Evolutionary conservation across 164 flowering plant species (phyloP).

Genomic region (Paratinospora sagittata): DNA sequence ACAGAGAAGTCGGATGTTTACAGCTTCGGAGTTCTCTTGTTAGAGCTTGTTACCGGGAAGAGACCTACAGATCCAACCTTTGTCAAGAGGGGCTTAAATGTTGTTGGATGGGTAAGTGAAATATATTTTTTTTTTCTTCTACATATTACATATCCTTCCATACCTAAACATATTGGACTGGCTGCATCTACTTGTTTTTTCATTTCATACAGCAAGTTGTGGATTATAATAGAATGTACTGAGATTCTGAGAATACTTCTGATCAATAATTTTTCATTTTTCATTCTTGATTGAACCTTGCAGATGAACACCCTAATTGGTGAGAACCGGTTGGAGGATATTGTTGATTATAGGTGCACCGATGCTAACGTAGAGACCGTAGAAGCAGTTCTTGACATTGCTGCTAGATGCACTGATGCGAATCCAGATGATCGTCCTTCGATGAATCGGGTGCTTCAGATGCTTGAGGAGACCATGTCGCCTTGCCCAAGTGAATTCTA

Average conservation of each 20-base stretch:
- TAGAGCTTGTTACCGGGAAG: constrained; percentile 96
- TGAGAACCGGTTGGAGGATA: constrained; percentile 61
- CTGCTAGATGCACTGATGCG: constrained; percentile 69
- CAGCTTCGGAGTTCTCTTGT: constrained; percentile 90
- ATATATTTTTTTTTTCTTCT: too few species aligned
- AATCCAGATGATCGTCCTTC: constrained; percentile 77
- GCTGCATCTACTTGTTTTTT: too few species aligned
- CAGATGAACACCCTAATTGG: constrained; percentile 75
- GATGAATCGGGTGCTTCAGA: constrained; percentile 73
- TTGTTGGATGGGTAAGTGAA: constrained; percentile 87
- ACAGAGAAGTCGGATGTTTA: constrained; percentile 92
- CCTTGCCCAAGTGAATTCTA: constrained; percentile 86
- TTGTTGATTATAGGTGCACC: constrained; percentile 63
- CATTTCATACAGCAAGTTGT: too few species aligned
- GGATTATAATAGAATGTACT: too few species aligned
- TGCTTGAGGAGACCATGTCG: constrained; percentile 84
- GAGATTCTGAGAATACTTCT: too few species aligned
- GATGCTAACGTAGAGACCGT: constrained; percentile 66
- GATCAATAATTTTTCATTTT: too few species aligned
- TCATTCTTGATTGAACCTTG: neutral
- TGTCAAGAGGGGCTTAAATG: constrained; percentile 72
- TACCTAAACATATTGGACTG: too few species aligned
- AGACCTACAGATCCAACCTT: constrained; percentile 90
- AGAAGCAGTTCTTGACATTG: constrained; percentile 76
- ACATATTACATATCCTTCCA: too few species aligned